Conservation (phyloP, 176 grass and related monocot genomes). For the Neostapfia colusana region DNA sequence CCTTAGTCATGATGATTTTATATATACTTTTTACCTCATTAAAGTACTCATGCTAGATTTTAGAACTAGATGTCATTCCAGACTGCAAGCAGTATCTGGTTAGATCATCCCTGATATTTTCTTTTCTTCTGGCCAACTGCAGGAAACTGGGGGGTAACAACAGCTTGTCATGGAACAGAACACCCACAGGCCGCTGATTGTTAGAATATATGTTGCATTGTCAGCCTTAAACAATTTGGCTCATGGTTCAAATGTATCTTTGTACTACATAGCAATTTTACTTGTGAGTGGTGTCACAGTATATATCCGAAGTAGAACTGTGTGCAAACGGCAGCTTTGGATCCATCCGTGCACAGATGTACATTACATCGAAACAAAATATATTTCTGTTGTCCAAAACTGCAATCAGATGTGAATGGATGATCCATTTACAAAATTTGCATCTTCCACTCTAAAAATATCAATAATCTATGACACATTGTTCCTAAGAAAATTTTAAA, state of each 20-base stretch:
- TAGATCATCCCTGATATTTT: constrained; percentile 31
- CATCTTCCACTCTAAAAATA: neutral
- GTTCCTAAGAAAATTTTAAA: neutral
- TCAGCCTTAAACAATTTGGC: neutral
- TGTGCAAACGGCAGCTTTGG: constrained; percentile 17
- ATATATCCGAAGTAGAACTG: constrained; percentile 26
- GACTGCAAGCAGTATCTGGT: neutral
- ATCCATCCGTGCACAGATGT: constrained; percentile 30
- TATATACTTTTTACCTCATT: neutral
- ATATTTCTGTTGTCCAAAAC: constrained; percentile 39
- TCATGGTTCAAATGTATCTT: constrained; percentile 48
- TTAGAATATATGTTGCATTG: constrained; percentile 26
- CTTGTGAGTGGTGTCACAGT: constrained; percentile 13
- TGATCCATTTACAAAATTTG: neutral
- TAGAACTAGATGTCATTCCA: neutral
- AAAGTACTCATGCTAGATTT: neutral
- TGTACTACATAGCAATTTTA: constrained; percentile 49
- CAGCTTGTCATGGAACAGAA: constrained; percentile 85
- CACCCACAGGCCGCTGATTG: constrained; percentile 41
- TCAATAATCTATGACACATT: neutral
- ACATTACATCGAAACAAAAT: constrained; percentile 53
- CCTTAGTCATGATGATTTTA: neutral
- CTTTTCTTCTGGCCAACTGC: constrained; percentile 7
- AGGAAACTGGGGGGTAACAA: constrained; percentile 80
- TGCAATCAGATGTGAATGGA: constrained; percentile 30